phyloP scores from a whole-genome alignment of 495 filamentous ascomycete species.

The Penicillium soppii region DNA sequence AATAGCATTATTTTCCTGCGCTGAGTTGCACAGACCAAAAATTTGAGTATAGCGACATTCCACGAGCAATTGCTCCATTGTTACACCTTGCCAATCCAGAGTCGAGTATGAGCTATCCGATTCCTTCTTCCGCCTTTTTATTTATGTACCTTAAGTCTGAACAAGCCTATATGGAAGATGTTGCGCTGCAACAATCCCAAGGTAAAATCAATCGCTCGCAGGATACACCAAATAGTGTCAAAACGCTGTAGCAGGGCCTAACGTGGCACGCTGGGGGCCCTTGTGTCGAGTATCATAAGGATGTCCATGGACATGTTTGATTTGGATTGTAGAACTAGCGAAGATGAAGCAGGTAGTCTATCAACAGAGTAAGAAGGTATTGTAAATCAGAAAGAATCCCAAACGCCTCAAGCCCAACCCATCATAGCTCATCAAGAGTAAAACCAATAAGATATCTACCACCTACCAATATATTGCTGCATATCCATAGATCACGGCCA shows the following conservation, averaged over 20 bases:
- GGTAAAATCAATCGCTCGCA: too few species aligned
- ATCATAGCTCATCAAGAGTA: conserved; percentile 5
- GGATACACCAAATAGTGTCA: too few species aligned
- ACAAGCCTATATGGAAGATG: too few species aligned
- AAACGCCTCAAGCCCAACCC: conserved; percentile 6
- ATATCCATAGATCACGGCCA: too few species aligned
- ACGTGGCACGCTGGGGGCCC: too few species aligned
- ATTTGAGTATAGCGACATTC: not conserved
- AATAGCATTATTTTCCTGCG: not conserved
- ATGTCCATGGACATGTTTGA: not conserved
- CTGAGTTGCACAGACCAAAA: not conserved
- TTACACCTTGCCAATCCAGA: not conserved
- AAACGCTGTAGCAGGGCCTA: too few species aligned
- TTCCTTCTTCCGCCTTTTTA: too few species aligned
- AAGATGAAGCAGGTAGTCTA: conserved; percentile 1
- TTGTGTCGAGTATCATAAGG: too few species aligned
- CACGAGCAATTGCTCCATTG: not conserved
- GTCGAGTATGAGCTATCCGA: too few species aligned
- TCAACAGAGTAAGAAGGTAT: conserved; percentile 6
- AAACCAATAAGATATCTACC: conserved; percentile 5
- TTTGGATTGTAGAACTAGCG: not conserved
- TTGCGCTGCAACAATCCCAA: too few species aligned
- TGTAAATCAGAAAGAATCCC: conserved; percentile 1
- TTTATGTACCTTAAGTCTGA: too few species aligned
- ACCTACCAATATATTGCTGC: not conserved